Percentiles rank a stretch among this genome's conserved stretches.
phyloP scores from a whole-genome alignment of 129 eudicot species.

The Pulicaria dysenterica region DNA sequence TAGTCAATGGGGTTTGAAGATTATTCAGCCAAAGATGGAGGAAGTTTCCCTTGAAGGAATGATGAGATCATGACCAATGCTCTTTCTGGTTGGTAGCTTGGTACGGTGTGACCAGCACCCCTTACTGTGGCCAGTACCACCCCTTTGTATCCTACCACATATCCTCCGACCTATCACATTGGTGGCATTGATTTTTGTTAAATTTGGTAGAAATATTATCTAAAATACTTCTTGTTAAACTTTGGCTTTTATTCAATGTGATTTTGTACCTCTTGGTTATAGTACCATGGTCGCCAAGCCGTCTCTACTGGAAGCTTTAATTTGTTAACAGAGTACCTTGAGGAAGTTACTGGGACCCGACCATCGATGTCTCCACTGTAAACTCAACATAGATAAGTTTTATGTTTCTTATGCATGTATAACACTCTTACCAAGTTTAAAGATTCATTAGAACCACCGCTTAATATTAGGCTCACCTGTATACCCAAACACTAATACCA shows the following conservation, averaged over 20 bases:
- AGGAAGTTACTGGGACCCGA: conserved; percentile 54
- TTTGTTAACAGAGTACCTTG: conserved; percentile 55
- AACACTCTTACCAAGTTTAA: background rate
- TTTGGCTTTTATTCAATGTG: background rate
- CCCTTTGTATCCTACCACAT: conserved; percentile 55
- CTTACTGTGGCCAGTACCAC: conserved; percentile 51
- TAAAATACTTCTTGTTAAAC: background rate
- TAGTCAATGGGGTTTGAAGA: conserved; percentile 8
- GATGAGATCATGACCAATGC: conserved; percentile 54
- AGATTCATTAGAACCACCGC: background rate
- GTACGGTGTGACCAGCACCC: conserved; percentile 65
- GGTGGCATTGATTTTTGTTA: conserved; percentile 6
- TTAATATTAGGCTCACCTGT: conserved; percentile 35
- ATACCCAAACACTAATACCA: conserved; percentile 48
- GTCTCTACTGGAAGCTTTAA: conserved; percentile 49
- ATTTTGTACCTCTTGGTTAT: conserved; percentile 38
- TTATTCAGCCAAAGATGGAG: conserved; percentile 32
- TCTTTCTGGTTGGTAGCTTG: conserved; percentile 60
- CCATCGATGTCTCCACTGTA: conserved; percentile 62
- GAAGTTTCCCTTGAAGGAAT: conserved; percentile 53
- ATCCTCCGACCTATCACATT: conserved; percentile 62
- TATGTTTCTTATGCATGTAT: background rate
- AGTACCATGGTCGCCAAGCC: conserved; percentile 65
- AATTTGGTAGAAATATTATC: background rate
- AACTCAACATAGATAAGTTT: conserved; percentile 1